These are phyloP conservation scores for Lepidium didymum DNA, from an alignment of 345 rosid genomes.

Conservation along the genomic window DNA sequence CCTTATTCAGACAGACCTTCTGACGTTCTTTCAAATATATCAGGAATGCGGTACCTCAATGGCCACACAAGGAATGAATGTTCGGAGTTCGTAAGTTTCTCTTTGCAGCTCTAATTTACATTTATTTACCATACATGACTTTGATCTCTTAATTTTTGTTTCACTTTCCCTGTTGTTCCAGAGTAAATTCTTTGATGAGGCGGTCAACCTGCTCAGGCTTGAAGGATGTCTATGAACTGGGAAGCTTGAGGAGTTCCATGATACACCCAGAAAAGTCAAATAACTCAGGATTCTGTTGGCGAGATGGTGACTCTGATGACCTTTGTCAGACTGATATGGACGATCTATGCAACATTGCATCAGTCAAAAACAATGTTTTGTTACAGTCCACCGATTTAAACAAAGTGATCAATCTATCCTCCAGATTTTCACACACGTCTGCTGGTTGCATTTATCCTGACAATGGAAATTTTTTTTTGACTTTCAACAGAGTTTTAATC, in stretches of 20 bases:
- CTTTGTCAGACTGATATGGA: slow-evolving; percentile 80
- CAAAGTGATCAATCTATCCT: slow-evolving; percentile 45
- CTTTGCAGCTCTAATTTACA: neutral
- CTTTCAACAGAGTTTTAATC: slow-evolving; percentile 67
- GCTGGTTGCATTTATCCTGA: neutral
- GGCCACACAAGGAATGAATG: slow-evolving; percentile 39
- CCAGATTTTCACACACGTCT: neutral
- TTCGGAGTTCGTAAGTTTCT: slow-evolving; percentile 54
- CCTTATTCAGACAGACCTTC: slow-evolving; percentile 4
- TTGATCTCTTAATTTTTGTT: neutral
- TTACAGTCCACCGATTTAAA: slow-evolving; percentile 50
- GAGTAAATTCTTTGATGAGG: slow-evolving; percentile 45
- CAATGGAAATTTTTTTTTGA: neutral
- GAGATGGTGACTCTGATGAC: slow-evolving; percentile 43
- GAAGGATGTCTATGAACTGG: slow-evolving; percentile 70
- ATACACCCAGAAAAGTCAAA: slow-evolving; percentile 38
- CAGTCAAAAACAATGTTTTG: slow-evolving; percentile 41
- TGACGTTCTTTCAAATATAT: slow-evolving; percentile 20
- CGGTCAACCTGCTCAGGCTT: slow-evolving; percentile 62
- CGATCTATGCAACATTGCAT: slow-evolving; percentile 47
- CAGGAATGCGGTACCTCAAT: slow-evolving; percentile 53
- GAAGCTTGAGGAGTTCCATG: slow-evolving; percentile 48
- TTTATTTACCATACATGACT: neutral
- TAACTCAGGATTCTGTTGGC: slow-evolving; percentile 40
- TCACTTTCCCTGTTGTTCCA: slow-evolving; percentile 18